Conservation (phyloP, 345 rosid species). For the Nasturtium officinale region DNA sequence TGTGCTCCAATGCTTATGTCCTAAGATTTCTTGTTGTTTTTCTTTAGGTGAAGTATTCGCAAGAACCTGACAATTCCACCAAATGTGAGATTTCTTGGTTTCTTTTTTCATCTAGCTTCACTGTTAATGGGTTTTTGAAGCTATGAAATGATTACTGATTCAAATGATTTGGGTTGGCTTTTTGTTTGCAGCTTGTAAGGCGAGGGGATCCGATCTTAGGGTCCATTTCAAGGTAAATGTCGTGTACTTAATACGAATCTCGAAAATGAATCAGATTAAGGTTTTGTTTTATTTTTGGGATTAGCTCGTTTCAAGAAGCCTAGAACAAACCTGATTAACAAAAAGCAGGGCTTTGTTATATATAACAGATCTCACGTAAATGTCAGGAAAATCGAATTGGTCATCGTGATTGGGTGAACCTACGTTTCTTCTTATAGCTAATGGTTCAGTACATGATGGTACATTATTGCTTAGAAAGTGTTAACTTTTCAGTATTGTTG, state of each 20-base stretch:
- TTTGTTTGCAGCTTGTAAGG: slow-evolving; percentile 81
- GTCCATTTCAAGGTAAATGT: slow-evolving; percentile 85
- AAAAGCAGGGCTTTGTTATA: slow-evolving; percentile 65
- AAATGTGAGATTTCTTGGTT: slow-evolving; percentile 57
- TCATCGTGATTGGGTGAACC: slow-evolving; percentile 69
- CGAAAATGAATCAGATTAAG: neutral
- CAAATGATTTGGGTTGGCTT: neutral
- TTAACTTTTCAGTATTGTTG: too few relatives aligned
- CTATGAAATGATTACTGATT: neutral
- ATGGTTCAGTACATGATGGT: slow-evolving; percentile 65
- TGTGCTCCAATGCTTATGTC: neutral
- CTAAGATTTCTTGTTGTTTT: neutral
- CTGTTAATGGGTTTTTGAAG: neutral
- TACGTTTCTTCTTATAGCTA: slow-evolving; percentile 45
- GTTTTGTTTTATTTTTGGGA: too few relatives aligned
- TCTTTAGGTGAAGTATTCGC: slow-evolving; percentile 88
- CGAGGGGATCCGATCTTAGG: slow-evolving; percentile 88
- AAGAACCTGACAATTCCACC: slow-evolving; percentile 88
- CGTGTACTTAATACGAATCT: neutral
- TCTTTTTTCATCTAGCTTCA: neutral
- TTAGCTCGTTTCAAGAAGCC: neutral
- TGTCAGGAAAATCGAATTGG: slow-evolving; percentile 56
- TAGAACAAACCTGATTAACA: slow-evolving; percentile 53
- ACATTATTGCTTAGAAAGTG: slow-evolving; percentile 11
- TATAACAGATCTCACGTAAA: slow-evolving; percentile 58